Base-by-base conservation (phyloP, 2,329 filamentous ascomycete genomes). In the Aspergillus cejpii region DNA sequence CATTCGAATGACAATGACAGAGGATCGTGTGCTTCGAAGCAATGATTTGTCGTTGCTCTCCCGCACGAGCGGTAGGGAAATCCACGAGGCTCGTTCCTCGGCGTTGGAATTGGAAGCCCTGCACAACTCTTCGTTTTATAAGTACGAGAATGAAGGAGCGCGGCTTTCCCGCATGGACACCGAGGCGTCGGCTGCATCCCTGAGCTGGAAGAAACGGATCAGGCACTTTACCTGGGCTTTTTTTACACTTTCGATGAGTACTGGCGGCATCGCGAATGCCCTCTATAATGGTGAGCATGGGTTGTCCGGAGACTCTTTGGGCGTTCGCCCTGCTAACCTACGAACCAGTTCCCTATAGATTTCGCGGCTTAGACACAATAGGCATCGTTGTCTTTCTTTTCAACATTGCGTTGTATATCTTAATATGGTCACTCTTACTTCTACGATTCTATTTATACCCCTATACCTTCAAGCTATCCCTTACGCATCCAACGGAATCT, bases 401-500 rank as follows among this genome's bases (percentile, higher is more conserved):
- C 41, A 85, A 85, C 53, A 63, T 85, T 17, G 60, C 71, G 2
- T 72, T 90, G 4, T 85, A 84, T 56, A 27, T 81, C 10, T 63
- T 73, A 39, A 83, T 88, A 52, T 80, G 79, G 60, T 59, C 74
- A 39, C 74, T 87, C 55, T 78, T 91, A 28, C 73, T 77, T 7
- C 66, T 81, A 7, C 79, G 86, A 15, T 92, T 94, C 63, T 77
- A 76, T 55, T 74, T 78, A 54, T 81, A 82, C 45, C 84, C 84
- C 0, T 79, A 81, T 14, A 86, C 81, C 6, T 87, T 91, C 59
- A 75, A 74, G 46, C 73, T 78, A 11, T 87, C 84, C 0, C 84
- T 92, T 48, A 71, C 80, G 5, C 86, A 91, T 66, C 85, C 86
- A 10, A 82, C 84, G 0, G 87, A 94, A 60, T 84, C 80, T 7